Percentiles rank a stretch among this genome's conserved stretches.
Evolutionary conservation across 1,284 basidiomycete species (phyloP).

Genomic region (Melampsora americana): DNA sequence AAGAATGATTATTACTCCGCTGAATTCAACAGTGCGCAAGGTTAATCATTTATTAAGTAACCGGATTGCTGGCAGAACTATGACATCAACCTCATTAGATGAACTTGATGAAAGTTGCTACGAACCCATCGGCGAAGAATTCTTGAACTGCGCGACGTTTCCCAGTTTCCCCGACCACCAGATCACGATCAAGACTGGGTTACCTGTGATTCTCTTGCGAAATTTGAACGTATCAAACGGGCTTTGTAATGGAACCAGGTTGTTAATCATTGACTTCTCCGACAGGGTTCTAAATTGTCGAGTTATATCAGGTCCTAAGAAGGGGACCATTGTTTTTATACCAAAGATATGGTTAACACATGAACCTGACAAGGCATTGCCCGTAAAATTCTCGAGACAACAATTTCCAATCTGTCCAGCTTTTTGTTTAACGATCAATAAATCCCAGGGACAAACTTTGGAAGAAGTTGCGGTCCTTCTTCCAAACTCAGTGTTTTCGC

Average conservation of each 20-base stretch:
- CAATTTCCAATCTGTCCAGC: constrained; percentile 5
- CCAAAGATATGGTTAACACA: constrained; percentile 6
- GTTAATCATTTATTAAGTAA: not conserved
- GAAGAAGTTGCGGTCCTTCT: no score
- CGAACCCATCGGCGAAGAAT: not conserved
- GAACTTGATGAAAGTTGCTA: not conserved
- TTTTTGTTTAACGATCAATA: constrained; percentile 18
- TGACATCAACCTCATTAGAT: not conserved
- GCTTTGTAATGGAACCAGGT: constrained; percentile 14
- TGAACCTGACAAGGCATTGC: not conserved
- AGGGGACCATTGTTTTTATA: not conserved
- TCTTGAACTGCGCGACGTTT: no score
- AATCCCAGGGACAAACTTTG: constrained; percentile 20
- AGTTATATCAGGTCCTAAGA: not conserved
- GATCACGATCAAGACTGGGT: not conserved
- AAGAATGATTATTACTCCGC: not conserved
- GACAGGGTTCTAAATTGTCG: not conserved
- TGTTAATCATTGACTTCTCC: no score
- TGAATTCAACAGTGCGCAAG: no score
- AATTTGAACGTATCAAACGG: constrained; percentile 9
- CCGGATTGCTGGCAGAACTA: not conserved
- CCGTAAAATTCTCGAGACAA: not conserved
- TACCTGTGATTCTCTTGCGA: not conserved
- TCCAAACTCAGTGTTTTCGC: constrained; percentile 13
- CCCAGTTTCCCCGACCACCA: not conserved